These are phyloP conservation scores for Termitomyces sp. DNA, from an alignment of 768 basidiomycete species.

Conservation along the genomic window DNA sequence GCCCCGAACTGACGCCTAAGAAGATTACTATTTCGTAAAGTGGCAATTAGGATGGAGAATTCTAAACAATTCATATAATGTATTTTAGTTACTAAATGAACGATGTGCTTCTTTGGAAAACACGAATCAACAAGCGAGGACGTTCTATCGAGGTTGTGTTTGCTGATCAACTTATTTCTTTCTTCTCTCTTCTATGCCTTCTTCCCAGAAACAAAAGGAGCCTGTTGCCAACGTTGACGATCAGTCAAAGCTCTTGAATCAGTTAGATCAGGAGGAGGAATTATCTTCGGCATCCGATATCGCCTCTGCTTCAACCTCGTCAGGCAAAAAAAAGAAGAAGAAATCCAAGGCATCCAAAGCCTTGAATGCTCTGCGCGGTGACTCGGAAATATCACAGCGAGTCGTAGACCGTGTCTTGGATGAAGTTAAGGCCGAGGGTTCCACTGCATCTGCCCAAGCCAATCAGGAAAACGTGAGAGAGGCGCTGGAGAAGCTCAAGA, in stretches of 20 bases:
- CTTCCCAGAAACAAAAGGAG: slow-evolving; percentile 36
- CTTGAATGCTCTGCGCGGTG: slow-evolving; percentile 42
- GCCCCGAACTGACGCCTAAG: slow-evolving; percentile 36
- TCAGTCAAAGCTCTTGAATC: slow-evolving; percentile 28
- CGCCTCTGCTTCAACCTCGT: slow-evolving; percentile 35
- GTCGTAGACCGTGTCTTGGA: slow-evolving; percentile 65
- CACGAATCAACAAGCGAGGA: neutral
- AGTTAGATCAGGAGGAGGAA: slow-evolving; percentile 25
- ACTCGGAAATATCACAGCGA: slow-evolving; percentile 50
- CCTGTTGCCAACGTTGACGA: slow-evolving; percentile 37
- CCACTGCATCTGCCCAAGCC: slow-evolving; percentile 35
- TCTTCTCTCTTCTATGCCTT: slow-evolving; percentile 19
- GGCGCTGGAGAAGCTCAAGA: slow-evolving; percentile 71
- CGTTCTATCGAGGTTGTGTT: neutral
- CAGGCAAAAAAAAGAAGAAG: slow-evolving; percentile 81
- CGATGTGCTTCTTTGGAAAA: neutral
- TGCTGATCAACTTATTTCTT: neutral
- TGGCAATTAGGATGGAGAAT: neutral
- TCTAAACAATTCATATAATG: neutral
- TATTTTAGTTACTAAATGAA: neutral
- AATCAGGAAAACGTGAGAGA: slow-evolving; percentile 64
- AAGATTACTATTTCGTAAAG: slow-evolving; percentile 29
- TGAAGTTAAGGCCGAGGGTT: slow-evolving; percentile 57
- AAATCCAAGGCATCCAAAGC: slow-evolving; percentile 62
- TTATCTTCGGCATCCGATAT: slow-evolving; percentile 21